Base-by-base conservation (phyloP, 441 rosid species). In the Bruguiera hainesii region DNA sequence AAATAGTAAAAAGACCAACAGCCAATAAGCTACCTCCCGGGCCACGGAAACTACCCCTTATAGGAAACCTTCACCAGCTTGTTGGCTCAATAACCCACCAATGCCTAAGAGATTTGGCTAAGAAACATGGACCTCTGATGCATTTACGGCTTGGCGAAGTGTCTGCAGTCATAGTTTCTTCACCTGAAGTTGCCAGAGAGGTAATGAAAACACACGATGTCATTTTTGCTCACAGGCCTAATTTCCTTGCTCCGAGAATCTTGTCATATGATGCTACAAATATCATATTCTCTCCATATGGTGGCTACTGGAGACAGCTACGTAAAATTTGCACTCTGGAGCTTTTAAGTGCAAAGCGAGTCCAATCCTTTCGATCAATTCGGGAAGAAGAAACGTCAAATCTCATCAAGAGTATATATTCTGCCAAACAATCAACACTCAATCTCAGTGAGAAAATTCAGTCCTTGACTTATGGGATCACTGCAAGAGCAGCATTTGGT, bases 151-250 rank as follows among this genome's bases (percentile, higher is more conserved):
- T 79, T 7, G 73, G 82, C 33, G 16, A 28, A 1, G 19, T 30
- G 20, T 73, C 80, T 0, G 35, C 56, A 0, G 68, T 76, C 2
- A 11, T 76, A 7, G 73, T 79, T 64, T 79, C 82, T 1, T 76
- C 76, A 0, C 46, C 74, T 0, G 69, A 71, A 0, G 29, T 56
- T 0, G 80, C 78, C 26, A 29, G 61, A 0, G 73, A 76, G 66
- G 55, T 76, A 68, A 35, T 76, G 78, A 76, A 73, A 75, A 76
- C 82, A 16, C 78, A 76, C 15, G 82, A 76, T 9, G 35, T 76
- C 23, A 11, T 20, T 23, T 68, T 79, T 20, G 46, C 73, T 1
- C 30, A 57, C 63, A 67, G 80, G 19, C 78, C 73, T 3, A 51
- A 30, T 7, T 30, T 37, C 4, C 59, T 13, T 0, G 56, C 61